phyloP scores from a whole-genome alignment of 2,329 filamentous ascomycete genomes.

The Fusarium proliferatum region DNA sequence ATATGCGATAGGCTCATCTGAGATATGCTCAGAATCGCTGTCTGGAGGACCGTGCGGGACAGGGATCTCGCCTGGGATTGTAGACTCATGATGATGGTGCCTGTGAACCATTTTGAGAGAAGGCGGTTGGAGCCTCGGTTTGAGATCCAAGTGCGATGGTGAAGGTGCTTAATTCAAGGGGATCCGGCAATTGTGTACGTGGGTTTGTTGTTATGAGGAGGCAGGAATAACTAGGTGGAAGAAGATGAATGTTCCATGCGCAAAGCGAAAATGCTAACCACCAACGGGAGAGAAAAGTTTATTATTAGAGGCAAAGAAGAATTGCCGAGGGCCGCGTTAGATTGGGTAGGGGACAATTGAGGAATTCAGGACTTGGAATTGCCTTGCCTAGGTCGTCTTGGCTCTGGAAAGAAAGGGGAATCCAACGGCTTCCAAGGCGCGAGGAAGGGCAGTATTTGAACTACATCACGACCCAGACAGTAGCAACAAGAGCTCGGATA shows the following conservation, averaged over 20 bases:
- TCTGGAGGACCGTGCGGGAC: conserved; percentile 62
- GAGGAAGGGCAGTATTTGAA: conserved; percentile 45
- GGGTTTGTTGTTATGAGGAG: neutral
- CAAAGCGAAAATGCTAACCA: conserved; percentile 20
- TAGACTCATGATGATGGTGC: conserved; percentile 48
- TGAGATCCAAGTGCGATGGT: neutral
- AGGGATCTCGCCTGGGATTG: conserved; percentile 62
- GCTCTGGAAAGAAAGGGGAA: conserved; percentile 16
- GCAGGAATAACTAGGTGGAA: conserved; percentile 2
- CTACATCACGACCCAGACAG: conserved; percentile 20
- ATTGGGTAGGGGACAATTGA: conserved; percentile 12
- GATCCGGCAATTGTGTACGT: neutral
- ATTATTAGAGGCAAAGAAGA: conserved; percentile 21
- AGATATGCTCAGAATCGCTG: conserved; percentile 55
- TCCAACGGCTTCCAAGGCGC: conserved; percentile 8
- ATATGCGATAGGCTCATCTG: conserved; percentile 58
- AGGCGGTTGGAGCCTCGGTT: conserved; percentile 8
- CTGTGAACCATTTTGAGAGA: conserved; percentile 43
- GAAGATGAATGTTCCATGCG: conserved; percentile 5
- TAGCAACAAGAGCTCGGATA: conserved; percentile 26
- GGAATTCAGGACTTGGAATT: conserved; percentile 16
- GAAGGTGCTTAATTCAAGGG: neutral
- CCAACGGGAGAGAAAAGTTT: conserved; percentile 5
- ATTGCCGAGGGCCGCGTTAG: conserved; percentile 5
- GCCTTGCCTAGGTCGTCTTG: conserved; percentile 2